Evolutionary conservation across 176 grass and related monocot genomes (phyloP), one percentile per base, ranked within the genome.

Genomic region (Areca catechu): DNA sequence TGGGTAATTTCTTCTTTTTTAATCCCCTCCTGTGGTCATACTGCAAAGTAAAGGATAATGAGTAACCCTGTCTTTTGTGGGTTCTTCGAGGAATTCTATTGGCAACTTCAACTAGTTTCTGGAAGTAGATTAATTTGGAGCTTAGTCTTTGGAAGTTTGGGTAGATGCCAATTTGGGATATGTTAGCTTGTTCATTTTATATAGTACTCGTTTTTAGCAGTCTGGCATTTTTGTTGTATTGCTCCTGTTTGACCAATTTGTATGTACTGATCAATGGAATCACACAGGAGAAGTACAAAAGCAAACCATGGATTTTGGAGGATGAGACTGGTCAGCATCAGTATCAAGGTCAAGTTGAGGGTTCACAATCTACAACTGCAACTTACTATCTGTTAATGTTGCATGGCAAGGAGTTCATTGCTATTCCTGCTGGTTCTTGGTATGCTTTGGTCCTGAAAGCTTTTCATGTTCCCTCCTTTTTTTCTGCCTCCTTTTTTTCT

Each of bases 241-340:
- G 9, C 34, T 12, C 1, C 2, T 16, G 20, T 48, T 62, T 56
- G 16, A 62, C 43, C 48, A 62, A 67, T 76, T 50, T 22, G 25
- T 74, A 27, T 71, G 16, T 10, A 20, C 20, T 53, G 34, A 43
- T 71, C 21, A 74, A 69, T 77, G 55, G 50, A 9, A 72, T 47
- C 6, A 5, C 61, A 66, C 68, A 94, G 92, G 86, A 91, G 28
- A 97, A 82, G 20, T 69, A 74, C 74, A 85, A 66, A 53, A 85
- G 70, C 53, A 90, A 75, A 61, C 80, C 92, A 15, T 97, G 86
- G 83, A 80, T 97, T 51, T 70, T 97, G 63, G 86, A 91, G 76
- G 83, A 97, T 55, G 86, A 91, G 20, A 91, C 78, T 61, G 80
- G 80, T 7, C 73, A 79, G 67, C 48, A 82, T 74, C 86, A 85